Percentiles rank a stretch among this genome's conserved stretches.
These are phyloP conservation scores for Pinus tabuliformis DNA, from an alignment of 75 land plant species.

Conservation along the genomic window DNA sequence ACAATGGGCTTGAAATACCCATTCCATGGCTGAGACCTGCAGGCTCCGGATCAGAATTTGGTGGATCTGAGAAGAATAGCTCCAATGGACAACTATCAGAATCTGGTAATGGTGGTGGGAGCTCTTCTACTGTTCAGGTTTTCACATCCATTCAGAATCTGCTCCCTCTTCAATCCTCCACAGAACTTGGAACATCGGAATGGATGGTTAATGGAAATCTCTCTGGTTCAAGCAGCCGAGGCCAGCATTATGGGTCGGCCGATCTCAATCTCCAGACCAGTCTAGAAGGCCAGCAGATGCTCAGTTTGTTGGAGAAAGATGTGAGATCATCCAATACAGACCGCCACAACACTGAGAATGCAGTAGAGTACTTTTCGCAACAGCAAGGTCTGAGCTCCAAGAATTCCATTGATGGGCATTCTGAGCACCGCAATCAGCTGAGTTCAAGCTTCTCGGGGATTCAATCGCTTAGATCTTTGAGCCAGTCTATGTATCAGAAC, in stretches of 20 bases:
- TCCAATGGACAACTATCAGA: background rate
- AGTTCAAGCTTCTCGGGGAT: constrained; percentile 4
- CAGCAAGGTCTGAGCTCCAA: background rate
- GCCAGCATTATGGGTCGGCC: constrained; percentile 1
- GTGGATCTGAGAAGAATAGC: constrained; percentile 7
- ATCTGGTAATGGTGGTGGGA: background rate
- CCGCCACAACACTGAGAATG: background rate
- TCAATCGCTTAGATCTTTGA: constrained; percentile 5
- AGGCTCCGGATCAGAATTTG: constrained; percentile 1
- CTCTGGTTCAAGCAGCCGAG: background rate
- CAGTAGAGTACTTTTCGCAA: constrained; percentile 5
- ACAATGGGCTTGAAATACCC: background rate
- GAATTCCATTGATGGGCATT: constrained; percentile 3
- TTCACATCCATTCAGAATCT: constrained; percentile 7
- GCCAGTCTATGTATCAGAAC: constrained; percentile 10
- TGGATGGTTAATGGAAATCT: constrained; percentile 4
- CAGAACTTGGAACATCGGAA: background rate
- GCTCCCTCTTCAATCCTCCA: background rate
- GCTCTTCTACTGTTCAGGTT: constrained; percentile 5
- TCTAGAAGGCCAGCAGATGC: constrained; percentile 3
- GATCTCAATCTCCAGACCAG: constrained; percentile 8
- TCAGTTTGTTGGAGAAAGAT: background rate
- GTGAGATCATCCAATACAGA: background rate
- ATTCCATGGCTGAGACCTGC: constrained; percentile 5
- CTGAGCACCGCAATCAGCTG: background rate